Percentiles rank a stretch among this genome's conserved stretches.
These are phyloP conservation scores for Aaosphaeria arxii DNA, from an alignment of 2,329 filamentous ascomycete species.

Conservation along the genomic window DNA sequence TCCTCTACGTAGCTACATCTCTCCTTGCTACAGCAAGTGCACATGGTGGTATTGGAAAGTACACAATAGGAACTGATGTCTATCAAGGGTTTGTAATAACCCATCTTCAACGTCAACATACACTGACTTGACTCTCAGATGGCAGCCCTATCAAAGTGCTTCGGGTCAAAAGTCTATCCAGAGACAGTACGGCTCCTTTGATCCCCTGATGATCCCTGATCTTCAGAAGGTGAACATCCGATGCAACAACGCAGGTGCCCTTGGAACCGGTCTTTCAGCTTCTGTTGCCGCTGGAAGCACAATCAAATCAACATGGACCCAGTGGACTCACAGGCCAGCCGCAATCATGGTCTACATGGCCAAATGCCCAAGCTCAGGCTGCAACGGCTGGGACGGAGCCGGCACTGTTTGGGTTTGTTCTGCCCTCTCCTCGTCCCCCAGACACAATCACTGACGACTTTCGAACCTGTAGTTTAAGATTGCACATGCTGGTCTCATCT, in stretches of 20 bases:
- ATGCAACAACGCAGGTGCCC: conserved; percentile 27
- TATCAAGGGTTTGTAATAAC: conserved; percentile 21
- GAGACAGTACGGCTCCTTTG: conserved; percentile 24
- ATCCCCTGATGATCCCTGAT: conserved; percentile 24
- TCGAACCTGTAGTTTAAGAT: conserved; percentile 49
- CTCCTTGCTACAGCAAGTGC: conserved; percentile 18
- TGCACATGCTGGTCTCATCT: conserved; percentile 51
- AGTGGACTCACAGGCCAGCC: conserved; percentile 57
- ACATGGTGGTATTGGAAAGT: conserved; percentile 26
- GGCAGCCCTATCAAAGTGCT: conserved; percentile 26
- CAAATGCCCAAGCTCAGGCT: conserved; percentile 47
- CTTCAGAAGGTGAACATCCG: conserved; percentile 28
- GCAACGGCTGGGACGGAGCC: conserved; percentile 50
- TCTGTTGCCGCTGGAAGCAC: conserved; percentile 47
- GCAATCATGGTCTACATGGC: conserved; percentile 54
- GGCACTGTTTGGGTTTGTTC: conserved; percentile 45
- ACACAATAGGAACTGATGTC: conserved; percentile 18
- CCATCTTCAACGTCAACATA: not conserved
- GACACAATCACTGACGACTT: not conserved
- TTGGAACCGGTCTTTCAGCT: conserved; percentile 39
- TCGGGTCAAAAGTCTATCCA: conserved; percentile 24
- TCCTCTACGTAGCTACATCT: conserved; percentile 14
- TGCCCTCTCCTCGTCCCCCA: not conserved
- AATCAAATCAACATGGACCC: conserved; percentile 52
- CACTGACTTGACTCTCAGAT: conserved; percentile 10